Percentiles rank a stretch among this genome's conserved stretches.
These are phyloP conservation scores for Umbelopsis sp. DNA, from an alignment of 192 early-diverging fungal genomes.

Conservation along the genomic window DNA sequence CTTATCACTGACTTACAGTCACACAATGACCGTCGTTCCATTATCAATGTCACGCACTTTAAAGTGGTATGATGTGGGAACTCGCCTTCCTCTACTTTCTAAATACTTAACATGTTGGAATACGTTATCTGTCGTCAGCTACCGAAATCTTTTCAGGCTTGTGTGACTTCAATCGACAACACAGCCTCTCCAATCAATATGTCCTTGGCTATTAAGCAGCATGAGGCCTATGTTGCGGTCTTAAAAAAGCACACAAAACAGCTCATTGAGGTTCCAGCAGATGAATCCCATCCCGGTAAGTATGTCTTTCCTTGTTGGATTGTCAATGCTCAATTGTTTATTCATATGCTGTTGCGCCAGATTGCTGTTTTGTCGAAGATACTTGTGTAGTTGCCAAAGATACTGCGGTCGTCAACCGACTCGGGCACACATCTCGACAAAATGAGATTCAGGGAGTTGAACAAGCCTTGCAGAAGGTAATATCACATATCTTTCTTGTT, in stretches of 20 bases:
- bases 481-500: not conserved
- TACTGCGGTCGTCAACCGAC: conserved; percentile 34
- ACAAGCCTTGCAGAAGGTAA: conserved; percentile 1
- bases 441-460: conserved; percentile 27
- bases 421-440: conserved; percentile 35
- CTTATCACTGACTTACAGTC: no score
- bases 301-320: not conserved
- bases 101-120: not conserved
- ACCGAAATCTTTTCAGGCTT: not conserved
- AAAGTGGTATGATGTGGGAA: not conserved
- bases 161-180: not conserved
- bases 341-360: not conserved
- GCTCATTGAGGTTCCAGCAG: conserved; percentile 23
- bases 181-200: conserved; percentile 30
- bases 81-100: not conserved
- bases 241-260: not conserved
- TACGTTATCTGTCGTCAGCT: conserved; percentile 3
- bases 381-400: conserved; percentile 35
- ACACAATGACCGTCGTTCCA: no score
- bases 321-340: not conserved
- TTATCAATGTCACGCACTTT: not conserved
- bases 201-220: conserved; percentile 31
- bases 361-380: conserved; percentile 51
- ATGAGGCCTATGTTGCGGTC: conserved; percentile 33
- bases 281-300: conserved; percentile 31